phyloP scores from a whole-genome alignment of 495 filamentous ascomycete species.

The Aspergillus coremiiformis region DNA sequence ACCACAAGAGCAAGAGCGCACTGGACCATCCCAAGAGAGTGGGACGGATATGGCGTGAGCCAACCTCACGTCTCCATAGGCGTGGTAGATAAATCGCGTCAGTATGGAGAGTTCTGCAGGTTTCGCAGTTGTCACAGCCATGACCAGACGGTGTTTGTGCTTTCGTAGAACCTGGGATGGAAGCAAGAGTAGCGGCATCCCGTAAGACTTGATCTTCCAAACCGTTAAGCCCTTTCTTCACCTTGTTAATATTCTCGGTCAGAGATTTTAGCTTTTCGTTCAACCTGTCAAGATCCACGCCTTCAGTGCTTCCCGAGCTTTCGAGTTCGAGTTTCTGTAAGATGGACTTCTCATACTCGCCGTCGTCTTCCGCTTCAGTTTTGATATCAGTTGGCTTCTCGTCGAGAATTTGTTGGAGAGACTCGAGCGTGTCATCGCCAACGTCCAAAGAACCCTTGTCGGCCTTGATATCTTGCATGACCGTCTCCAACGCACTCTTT shows the following conservation, averaged over 20 bases:
- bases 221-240: slow-evolving; percentile 57
- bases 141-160: slow-evolving; percentile 5
- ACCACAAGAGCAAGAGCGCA: slow-evolving; percentile 47
- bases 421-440: slow-evolving; percentile 57
- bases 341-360: slow-evolving; percentile 28
- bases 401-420: slow-evolving; percentile 50
- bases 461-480: slow-evolving; percentile 46
- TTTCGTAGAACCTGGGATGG: slow-evolving; percentile 8
- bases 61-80: slow-evolving; percentile 44
- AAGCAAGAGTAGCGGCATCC: slow-evolving; percentile 20
- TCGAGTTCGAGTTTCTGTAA: slow-evolving; percentile 29
- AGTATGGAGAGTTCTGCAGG: slow-evolving; percentile 20
- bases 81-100: slow-evolving; percentile 48
- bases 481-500: slow-evolving; percentile 44
- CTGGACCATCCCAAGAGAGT: slow-evolving; percentile 51
- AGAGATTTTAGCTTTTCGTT: slow-evolving; percentile 52
- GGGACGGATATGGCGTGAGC: slow-evolving; percentile 37
- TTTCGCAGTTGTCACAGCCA: slow-evolving; percentile 20
- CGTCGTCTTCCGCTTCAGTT: slow-evolving; percentile 31
- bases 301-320: slow-evolving; percentile 30
- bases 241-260: slow-evolving; percentile 54
- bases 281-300: slow-evolving; percentile 51
- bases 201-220: slow-evolving; percentile 54
- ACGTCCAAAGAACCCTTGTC: slow-evolving; percentile 38
- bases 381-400: slow-evolving; percentile 28